Evolutionary conservation across 768 basidiomycete genomes (phyloP), one percentile per base, ranked within the genome.

Genomic region (Psilocybe cubensis): DNA sequence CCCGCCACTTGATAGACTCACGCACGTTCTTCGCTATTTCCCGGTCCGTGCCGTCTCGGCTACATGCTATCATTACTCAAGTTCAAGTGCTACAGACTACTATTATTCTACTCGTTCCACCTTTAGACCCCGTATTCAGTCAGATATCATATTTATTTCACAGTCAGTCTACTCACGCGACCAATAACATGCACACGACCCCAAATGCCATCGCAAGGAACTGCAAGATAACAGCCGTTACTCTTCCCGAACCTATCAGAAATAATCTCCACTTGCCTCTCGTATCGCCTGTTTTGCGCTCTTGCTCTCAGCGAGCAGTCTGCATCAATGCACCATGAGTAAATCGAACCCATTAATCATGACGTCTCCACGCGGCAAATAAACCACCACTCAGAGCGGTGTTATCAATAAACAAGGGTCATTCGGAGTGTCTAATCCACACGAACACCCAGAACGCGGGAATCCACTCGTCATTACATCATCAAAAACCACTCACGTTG

Each of bases 181-280:
- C 92, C 68, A 91, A 71, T 71, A 93, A 88, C 94, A 96, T 96
- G 79, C 93, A 95, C 68, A 83, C 70, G 63, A 96, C 94, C 27
- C 94, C 94, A 71, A 96, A 83, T 46, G 84, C 84, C 94, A 96
- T 96, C 57, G 93, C 94, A 57, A 81, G 88, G 74, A 96, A 95
- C 93, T 96, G 72, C 59, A 63, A 71, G 60, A 52, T 38, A 29
- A 28, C 35, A 52, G 45, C n/a, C n/a, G 53, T 59, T 47, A 64
- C 23, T 31, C 18, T 46, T 28, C 40, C 43, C n/a, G n/a, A n/a
- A 46, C 27, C 58, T 50, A 44, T 46, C 40, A 18, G 5, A 33
- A 51, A 21, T 5, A 38, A 40, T n/a, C 46, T 29, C 31, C 38
- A 69, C 83, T 68, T 69, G 88, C 92, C 87, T 97, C 94, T 40